Conservation (phyloP, 1,284 basidiomycete genomes). For the Microbotryum saponariae region DNA sequence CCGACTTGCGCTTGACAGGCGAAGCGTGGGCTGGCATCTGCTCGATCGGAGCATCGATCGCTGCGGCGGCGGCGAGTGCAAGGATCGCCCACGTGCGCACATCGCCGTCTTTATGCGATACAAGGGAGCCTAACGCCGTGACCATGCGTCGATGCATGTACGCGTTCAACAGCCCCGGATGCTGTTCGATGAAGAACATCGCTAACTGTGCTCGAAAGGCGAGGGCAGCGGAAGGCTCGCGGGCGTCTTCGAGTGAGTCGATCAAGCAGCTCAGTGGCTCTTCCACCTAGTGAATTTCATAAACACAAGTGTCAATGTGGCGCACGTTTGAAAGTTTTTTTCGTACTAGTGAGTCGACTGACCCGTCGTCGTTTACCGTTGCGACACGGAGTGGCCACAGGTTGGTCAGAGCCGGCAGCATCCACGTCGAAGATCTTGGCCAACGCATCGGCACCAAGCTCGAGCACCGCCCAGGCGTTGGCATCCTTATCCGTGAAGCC, state of each 20-base stretch:
- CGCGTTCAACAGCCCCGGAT: conserved; percentile 58
- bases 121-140: conserved; percentile 51
- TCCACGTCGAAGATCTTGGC: conserved; percentile 35
- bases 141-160: conserved; percentile 54
- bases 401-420: background rate
- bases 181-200: conserved; percentile 71
- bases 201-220: conserved; percentile 63
- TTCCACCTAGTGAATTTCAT: conserved; percentile 28
- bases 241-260: conserved; percentile 44
- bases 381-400: too few species aligned
- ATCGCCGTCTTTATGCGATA: conserved; percentile 56
- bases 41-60: too few species aligned
- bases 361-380: too few species aligned
- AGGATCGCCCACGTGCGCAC: conserved; percentile 75
- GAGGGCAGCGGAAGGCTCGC: conserved; percentile 38
- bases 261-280: conserved; percentile 55
- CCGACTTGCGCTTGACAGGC: background rate
- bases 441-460: conserved; percentile 74
- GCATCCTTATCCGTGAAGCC: conserved; percentile 64
- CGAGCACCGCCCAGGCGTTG: conserved; percentile 67
- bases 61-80: conserved; percentile 54
- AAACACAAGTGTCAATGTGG: too few species aligned
- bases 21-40: background rate
- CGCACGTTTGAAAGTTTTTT: too few species aligned
- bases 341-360: too few species aligned